Percentiles rank a stretch among this genome's conserved stretches.
phyloP scores from a whole-genome alignment of 1,139 yeast species.

The Candida sp. region DNA sequence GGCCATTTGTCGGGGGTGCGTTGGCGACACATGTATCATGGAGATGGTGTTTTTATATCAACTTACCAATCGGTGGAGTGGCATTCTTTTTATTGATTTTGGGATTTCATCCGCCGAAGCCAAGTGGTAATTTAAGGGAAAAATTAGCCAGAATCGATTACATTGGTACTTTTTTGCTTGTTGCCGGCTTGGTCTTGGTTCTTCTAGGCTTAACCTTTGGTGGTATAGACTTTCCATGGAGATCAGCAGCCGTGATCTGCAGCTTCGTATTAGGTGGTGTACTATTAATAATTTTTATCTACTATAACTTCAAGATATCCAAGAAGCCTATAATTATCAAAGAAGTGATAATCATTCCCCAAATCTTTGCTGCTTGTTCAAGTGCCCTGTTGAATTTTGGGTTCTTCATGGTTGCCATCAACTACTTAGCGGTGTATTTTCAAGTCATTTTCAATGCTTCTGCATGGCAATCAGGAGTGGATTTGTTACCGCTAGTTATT shows the following conservation, averaged over 20 bases:
- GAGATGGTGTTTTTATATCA: slow-evolving; percentile 81
- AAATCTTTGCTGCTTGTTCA: slow-evolving; percentile 34
- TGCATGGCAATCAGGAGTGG: slow-evolving; percentile 59
- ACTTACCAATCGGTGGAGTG: slow-evolving; percentile 64
- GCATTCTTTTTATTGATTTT: slow-evolving; percentile 43
- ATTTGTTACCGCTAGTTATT: slow-evolving; percentile 51
- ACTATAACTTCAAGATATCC: slow-evolving; percentile 49
- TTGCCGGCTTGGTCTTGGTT: slow-evolving; percentile 26
- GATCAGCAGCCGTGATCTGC: slow-evolving; percentile 52
- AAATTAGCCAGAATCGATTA: slow-evolving; percentile 39
- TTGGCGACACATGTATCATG: slow-evolving; percentile 59
- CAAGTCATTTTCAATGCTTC: slow-evolving; percentile 47
- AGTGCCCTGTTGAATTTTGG: slow-evolving; percentile 38
- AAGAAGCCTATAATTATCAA: slow-evolving; percentile 45
- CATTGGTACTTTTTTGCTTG: slow-evolving; percentile 26
- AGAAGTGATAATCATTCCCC: slow-evolving; percentile 34
- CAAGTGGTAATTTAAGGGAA: slow-evolving; percentile 33
- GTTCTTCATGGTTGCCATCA: slow-evolving; percentile 40
- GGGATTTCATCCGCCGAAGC: slow-evolving; percentile 56
- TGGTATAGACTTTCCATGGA: slow-evolving; percentile 32
- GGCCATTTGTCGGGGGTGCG: slow-evolving; percentile 71
- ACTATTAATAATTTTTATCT: slow-evolving; percentile 30
- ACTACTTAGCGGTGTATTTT: slow-evolving; percentile 52
- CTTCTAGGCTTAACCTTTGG: slow-evolving; percentile 36
- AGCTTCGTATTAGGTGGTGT: slow-evolving; percentile 56